phyloP scores from a whole-genome alignment of 257 asterid species.

The Asclepias syriaca region DNA sequence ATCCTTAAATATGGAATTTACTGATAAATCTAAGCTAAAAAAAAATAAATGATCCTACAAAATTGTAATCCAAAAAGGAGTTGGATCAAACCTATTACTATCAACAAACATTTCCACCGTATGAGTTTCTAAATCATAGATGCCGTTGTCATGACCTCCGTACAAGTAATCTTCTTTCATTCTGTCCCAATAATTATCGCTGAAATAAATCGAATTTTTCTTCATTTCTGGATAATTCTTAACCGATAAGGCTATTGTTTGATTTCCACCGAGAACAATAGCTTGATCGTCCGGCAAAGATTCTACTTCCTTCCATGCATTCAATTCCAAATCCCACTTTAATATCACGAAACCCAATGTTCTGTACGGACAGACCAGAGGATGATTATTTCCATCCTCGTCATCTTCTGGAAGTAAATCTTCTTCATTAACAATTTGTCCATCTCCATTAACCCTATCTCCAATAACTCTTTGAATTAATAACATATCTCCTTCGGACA shows the following conservation, averaged over 20 bases:
- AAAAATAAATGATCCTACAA: background rate
- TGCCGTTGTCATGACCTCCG: constrained; percentile 2
- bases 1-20: too few relatives aligned
- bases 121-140: background rate
- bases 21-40: too few relatives aligned
- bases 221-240: background rate
- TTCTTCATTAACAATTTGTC: background rate
- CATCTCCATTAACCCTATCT: background rate
- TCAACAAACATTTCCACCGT: background rate
- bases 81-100: background rate
- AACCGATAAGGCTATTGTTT: background rate
- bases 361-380: background rate
- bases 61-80: background rate
- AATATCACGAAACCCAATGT: background rate
- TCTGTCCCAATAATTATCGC: background rate
- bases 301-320: background rate
- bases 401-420: background rate
- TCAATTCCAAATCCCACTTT: background rate
- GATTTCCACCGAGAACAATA: background rate
- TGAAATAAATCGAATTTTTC: background rate
- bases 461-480: background rate
- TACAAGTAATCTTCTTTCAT: background rate
- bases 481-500: background rate
- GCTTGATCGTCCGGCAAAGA: background rate
- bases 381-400: background rate